These are phyloP conservation scores for Coemansia sp. DNA, from an alignment of 192 early-diverging fungal genomes.

Conservation along the genomic window DNA sequence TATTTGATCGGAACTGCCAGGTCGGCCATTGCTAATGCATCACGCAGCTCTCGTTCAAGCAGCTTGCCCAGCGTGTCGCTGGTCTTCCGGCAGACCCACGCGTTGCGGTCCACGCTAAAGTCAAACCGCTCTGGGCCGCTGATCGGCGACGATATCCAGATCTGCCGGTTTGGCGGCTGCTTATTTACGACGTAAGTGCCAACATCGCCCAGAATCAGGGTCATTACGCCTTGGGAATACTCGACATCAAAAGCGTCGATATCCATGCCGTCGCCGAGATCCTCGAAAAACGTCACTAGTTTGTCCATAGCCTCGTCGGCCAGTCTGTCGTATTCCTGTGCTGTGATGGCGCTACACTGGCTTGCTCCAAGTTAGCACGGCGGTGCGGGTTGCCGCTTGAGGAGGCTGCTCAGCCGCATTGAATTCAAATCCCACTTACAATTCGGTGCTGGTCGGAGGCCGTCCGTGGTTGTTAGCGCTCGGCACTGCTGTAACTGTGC, in stretches of 20 bases:
- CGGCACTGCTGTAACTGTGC: neutral
- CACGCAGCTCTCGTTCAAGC: constrained; percentile 63
- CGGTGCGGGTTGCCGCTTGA: neutral
- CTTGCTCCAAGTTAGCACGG: no score
- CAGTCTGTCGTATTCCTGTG: constrained; percentile 58
- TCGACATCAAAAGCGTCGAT: constrained; percentile 73
- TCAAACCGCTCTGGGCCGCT: constrained; percentile 88
- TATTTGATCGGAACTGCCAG: constrained; percentile 50
- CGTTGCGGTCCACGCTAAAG: constrained; percentile 54
- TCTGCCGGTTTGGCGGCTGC: constrained; percentile 96
- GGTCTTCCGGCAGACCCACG: constrained; percentile 77
- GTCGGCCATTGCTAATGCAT: constrained; percentile 37
- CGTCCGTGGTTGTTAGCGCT: neutral
- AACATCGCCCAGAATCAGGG: constrained; percentile 64
- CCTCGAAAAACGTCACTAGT: constrained; percentile 72
- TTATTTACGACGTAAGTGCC: constrained; percentile 98
- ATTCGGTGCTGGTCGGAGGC: neutral
- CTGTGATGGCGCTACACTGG: constrained; percentile 52
- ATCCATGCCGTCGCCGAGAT: constrained; percentile 65
- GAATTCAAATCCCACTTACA: neutral
- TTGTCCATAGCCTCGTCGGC: constrained; percentile 60
- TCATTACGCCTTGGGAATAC: constrained; percentile 85
- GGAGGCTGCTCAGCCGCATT: neutral
- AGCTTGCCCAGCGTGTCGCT: constrained; percentile 64
- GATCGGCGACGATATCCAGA: constrained; percentile 92